A percentile compares a stretch with the other conserved stretches of the same genome.
Evolutionary conservation across 192 early-diverging fungal species (phyloP).

Genomic region (Helicostylum pulchrum): DNA sequence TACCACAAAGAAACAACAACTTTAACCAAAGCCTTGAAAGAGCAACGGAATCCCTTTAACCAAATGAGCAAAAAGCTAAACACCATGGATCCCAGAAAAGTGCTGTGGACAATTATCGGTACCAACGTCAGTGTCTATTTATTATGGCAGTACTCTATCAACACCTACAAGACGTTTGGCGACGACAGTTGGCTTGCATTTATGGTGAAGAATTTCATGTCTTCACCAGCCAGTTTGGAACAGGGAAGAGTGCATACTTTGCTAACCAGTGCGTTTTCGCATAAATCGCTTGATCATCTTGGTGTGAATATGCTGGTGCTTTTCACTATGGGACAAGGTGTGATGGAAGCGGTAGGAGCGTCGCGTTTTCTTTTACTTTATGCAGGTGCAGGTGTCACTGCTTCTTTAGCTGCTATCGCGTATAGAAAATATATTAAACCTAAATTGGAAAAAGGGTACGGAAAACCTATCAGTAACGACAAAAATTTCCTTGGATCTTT

Average conservation of each 20-base stretch:
- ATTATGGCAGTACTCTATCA: conserved; percentile 48
- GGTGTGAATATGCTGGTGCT: conserved; percentile 48
- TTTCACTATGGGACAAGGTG: conserved; percentile 44
- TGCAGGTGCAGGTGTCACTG: conserved; percentile 37
- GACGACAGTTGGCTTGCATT: conserved; percentile 38
- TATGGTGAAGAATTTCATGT: conserved; percentile 45
- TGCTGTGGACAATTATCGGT: conserved; percentile 42
- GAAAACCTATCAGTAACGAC: neutral
- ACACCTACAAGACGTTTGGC: conserved; percentile 36
- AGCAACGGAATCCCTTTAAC: conserved; percentile 17
- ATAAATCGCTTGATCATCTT: conserved; percentile 43
- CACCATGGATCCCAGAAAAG: conserved; percentile 26
- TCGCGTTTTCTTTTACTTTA: conserved; percentile 43
- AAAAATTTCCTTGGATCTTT: conserved; percentile 36
- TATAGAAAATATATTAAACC: conserved; percentile 42
- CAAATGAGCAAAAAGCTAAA: conserved; percentile 20
- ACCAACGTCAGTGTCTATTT: conserved; percentile 43
- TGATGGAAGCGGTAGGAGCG: conserved; percentile 40
- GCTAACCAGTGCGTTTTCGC: conserved; percentile 44
- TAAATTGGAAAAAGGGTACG: conserved; percentile 19
- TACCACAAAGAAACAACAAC: conserved; percentile 12
- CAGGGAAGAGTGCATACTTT: conserved; percentile 45
- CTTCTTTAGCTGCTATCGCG: conserved; percentile 33
- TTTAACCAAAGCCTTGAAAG: conserved; percentile 6
- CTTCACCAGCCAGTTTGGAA: conserved; percentile 28